Percentiles rank a stretch among this genome's conserved stretches.
phyloP scores from a whole-genome alignment of 2,329 filamentous ascomycete genomes.

The Gnomoniopsis smithogilvyi region DNA sequence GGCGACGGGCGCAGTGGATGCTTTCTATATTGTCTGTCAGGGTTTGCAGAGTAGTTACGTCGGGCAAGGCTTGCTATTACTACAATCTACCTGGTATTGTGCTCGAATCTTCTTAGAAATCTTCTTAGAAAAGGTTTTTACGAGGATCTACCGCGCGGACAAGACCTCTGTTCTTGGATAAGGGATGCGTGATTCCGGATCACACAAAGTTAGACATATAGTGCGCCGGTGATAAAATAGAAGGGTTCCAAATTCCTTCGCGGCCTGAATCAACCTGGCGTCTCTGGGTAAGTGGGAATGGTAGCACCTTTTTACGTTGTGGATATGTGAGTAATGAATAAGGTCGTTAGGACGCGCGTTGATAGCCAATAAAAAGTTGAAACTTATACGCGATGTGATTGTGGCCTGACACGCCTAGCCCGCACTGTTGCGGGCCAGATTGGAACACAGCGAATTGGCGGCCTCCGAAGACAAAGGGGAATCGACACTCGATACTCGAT shows the following conservation, averaged over 20 bases:
- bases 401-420: constrained; percentile 10
- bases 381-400: constrained; percentile 2
- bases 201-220: background rate
- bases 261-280: background rate
- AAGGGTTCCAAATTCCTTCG: background rate
- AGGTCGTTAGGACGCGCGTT: constrained; percentile 7
- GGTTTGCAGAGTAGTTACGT: too few relatives aligned
- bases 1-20: too few relatives aligned
- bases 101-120: too few relatives aligned
- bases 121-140: too few relatives aligned
- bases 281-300: background rate
- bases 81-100: too few relatives aligned
- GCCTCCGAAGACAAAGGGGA: constrained; percentile 8
- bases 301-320: constrained; percentile 3
- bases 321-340: background rate
- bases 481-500: background rate
- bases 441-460: constrained; percentile 12
- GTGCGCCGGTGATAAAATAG: background rate
- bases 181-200: background rate
- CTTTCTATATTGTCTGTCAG: too few relatives aligned
- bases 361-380: constrained; percentile 6
- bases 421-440: constrained; percentile 10
- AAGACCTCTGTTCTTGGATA: background rate
- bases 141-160: background rate
- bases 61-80: too few relatives aligned